Evolutionary conservation across 495 filamentous ascomycete species (phyloP).

Genomic region (Ramalina intermedia): DNA sequence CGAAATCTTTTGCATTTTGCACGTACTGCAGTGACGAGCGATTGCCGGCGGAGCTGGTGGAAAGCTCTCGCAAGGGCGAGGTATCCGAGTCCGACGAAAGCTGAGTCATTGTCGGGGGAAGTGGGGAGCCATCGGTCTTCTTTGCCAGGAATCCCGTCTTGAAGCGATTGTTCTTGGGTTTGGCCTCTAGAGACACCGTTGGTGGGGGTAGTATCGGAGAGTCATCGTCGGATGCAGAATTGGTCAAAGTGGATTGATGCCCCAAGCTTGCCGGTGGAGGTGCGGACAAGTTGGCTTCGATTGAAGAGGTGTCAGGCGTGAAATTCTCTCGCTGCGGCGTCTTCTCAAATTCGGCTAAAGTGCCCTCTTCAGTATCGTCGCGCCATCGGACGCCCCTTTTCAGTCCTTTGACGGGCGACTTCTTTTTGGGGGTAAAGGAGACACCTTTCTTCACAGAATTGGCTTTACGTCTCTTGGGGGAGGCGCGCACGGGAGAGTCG

Average conservation of each 20-base stretch:
- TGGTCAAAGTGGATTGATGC: neutral
- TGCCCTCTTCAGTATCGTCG: conserved; percentile 75
- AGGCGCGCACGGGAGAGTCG: conserved; percentile 48
- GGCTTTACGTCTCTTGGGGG: conserved; percentile 66
- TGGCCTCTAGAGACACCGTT: conserved; percentile 32
- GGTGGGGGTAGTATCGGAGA: conserved; percentile 39
- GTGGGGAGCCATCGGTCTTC: conserved; percentile 48
- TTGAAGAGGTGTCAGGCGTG: conserved; percentile 37
- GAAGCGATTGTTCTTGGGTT: conserved; percentile 63
- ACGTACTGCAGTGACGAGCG: conserved; percentile 35
- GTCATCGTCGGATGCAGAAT: conserved; percentile 23
- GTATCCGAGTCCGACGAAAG: conserved; percentile 47
- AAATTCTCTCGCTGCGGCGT: conserved; percentile 53
- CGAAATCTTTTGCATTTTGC: conserved; percentile 30
- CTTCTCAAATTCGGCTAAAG: conserved; percentile 76
- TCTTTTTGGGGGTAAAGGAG: conserved; percentile 76
- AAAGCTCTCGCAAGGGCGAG: conserved; percentile 53
- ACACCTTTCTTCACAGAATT: conserved; percentile 59
- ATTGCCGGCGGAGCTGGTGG: conserved; percentile 43
- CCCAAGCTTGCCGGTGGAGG: conserved; percentile 3
- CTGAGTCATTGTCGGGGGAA: conserved; percentile 44
- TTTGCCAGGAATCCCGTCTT: conserved; percentile 84
- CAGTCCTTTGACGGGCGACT: conserved; percentile 34
- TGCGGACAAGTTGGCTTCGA: conserved; percentile 28
- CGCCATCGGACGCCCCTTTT: conserved; percentile 84